Evolutionary conservation across 768 basidiomycete species (phyloP), one percentile per base, ranked within the genome.

Genomic region (Naematelia encephala): DNA sequence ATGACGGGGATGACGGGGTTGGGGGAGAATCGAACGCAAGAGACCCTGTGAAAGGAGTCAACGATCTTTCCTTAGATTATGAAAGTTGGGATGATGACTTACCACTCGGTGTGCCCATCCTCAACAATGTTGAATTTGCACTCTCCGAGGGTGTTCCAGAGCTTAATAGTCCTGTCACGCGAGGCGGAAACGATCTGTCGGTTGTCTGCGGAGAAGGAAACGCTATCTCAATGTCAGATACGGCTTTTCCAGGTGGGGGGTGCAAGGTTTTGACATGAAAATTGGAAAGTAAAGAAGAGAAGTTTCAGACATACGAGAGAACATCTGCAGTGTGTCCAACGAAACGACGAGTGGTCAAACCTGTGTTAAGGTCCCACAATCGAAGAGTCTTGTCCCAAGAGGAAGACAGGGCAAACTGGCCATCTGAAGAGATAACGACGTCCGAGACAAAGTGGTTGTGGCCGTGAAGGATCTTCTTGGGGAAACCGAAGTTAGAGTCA

Each of bases 371-470:
- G 80, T 99, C 96, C 96, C 96, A 99, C 61, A 99, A 87, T 76
- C 96, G 90, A 73, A 99, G 89, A 39, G 96, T 98, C 83, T 98
- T 94, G 82, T 99, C 96, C 96, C 96, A 98, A 44, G 94, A 98
- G 39, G 96, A 89, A 64, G 96, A 98, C 62, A 99, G 88, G 47
- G 96, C 94, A 79, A 97, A 98, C 82, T 98, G 94, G 74, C 96
- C 96, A 78, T 99, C 96, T 61, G 94, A 96, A 60, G 94, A 97
- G 79, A 97, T 93, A 73, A 96, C 94, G 70, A 98, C 90, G 77
- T 97, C 93, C 42, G 92, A 97, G 60, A 97, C 93, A 78, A 97
- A 97, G 83, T 96, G 94, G 82, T 97, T 98, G 84, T 99, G 96
- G 63, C 96, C 94, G 78, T 91, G 88, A 61, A 99, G 87, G 74